These are phyloP conservation scores for Sporisorium exsertum DNA, from an alignment of 1,284 basidiomycete genomes.

Conservation along the genomic window DNA sequence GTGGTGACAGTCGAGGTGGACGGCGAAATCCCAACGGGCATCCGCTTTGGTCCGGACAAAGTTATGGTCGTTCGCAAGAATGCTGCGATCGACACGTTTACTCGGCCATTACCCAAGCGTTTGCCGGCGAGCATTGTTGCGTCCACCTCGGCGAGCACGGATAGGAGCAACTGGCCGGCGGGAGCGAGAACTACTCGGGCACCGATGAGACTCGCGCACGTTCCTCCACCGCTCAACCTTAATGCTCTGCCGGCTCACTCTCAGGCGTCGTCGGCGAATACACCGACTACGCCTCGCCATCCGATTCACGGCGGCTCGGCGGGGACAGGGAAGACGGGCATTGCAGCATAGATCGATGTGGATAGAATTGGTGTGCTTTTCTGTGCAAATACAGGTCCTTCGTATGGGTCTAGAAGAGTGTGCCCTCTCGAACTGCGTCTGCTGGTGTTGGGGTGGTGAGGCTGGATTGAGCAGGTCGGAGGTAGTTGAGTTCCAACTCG, in stretches of 20 bases:
- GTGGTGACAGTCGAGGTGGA: slow-evolving; percentile 73
- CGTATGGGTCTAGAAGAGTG: slow-evolving; percentile 23
- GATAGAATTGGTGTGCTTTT: too few relatives aligned
- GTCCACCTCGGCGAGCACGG: background rate
- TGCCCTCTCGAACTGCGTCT: slow-evolving; percentile 26
- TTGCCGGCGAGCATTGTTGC: slow-evolving; percentile 12
- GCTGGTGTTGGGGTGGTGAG: background rate
- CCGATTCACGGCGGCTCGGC: background rate
- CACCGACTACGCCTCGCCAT: slow-evolving; percentile 25
- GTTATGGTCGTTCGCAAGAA: slow-evolving; percentile 45
- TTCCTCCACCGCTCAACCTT: slow-evolving; percentile 16
- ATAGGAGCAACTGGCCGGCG: slow-evolving; percentile 15
- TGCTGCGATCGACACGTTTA: slow-evolving; percentile 43
- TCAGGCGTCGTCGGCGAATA: slow-evolving; percentile 15
- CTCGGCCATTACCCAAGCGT: slow-evolving; percentile 27
- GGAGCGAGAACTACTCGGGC: slow-evolving; percentile 12
- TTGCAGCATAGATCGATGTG: slow-evolving; percentile 13
- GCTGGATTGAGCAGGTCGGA: slow-evolving; percentile 11
- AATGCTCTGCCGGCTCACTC: background rate
- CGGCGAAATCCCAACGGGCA: slow-evolving; percentile 32
- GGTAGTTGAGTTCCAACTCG: slow-evolving; percentile 41
- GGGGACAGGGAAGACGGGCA: background rate
- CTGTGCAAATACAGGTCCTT: background rate
- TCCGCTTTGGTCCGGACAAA: slow-evolving; percentile 38
- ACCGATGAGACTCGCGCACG: background rate